Base-by-base conservation (phyloP, 2,329 filamentous ascomycete genomes). In the Rutstroemia sp. region DNA sequence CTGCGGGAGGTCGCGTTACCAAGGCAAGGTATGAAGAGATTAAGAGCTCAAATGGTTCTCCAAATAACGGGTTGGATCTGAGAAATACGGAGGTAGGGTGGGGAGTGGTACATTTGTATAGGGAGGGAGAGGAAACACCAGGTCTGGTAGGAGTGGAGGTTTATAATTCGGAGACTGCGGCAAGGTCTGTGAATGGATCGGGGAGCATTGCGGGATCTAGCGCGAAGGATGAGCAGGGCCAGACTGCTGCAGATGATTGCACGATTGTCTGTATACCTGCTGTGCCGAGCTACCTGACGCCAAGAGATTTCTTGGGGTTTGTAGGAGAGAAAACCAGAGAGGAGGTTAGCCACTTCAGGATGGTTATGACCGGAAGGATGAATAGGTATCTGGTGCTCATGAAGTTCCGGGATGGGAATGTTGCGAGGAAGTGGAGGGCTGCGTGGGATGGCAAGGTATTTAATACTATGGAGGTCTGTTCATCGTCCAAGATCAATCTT, bases 351-450 rank as follows among this genome's bases (percentile, higher is more conserved):
- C 94, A 99, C 74, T 96, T 96, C 69, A 80, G 94, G 53, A 90
- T 99, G 82, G 88, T 99, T 56, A 86, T 91, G 77, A 97, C 94
- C 1, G 88, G 87, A 54, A 81, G 86, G 61, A 86, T 90, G 71
- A 96, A 95, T 71, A 83, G 92, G 60, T 97, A 97, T 74, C 88
- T 99, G 78, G 92, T 95, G 25, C 77, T 99, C 59, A 88, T 99
- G 81, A 96, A 96, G 73, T 96, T 97, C 69, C 81, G 90, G 49
- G 85, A 87, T 62, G 81, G 81, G 30, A 82, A 80, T 66, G 83
- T 82, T 60, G 94, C 94, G 14, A 83, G 79, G 65, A 80, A 84
- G 52, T 99, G 92, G 87, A 86, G 88, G 66, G 83, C 79, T 59
- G 86, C 90, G 64, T 96, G 92, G 79, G 94, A 97, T 71, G 94